Percentiles rank a stretch among this genome's conserved stretches.
These are phyloP conservation scores for Onygenales sp. DNA, from an alignment of 2,329 filamentous ascomycete genomes.

Conservation along the genomic window DNA sequence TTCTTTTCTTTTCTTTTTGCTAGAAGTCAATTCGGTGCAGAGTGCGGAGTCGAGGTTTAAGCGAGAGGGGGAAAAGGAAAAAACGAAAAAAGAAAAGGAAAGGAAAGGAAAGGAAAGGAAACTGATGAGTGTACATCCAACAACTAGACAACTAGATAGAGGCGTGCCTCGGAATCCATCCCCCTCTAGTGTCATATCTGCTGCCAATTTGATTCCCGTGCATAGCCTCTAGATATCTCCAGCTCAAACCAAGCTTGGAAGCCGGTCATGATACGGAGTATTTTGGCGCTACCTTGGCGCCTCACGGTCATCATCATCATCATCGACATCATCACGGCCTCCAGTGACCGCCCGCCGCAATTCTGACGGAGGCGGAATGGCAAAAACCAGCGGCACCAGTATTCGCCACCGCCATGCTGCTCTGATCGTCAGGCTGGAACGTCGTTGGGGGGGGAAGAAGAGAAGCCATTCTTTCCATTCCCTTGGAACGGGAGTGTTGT, in stretches of 20 bases:
- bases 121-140: constrained; percentile 3
- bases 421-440: neutral
- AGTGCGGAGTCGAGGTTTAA: neutral
- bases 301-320: too few species aligned
- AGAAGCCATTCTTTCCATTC: neutral
- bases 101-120: constrained; percentile 1
- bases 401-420: too few species aligned
- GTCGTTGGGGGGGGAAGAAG: neutral
- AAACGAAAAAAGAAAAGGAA: constrained; percentile 3
- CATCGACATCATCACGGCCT: too few species aligned
- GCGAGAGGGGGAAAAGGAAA: constrained; percentile 3
- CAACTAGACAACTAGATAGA: neutral
- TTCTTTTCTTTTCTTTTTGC: too few species aligned
- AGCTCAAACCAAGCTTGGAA: too few species aligned
- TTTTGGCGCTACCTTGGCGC: too few species aligned
- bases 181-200: constrained; percentile 7
- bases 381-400: too few species aligned
- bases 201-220: neutral
- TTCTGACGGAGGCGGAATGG: too few species aligned
- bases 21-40: too few species aligned
- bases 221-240: too few species aligned
- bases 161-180: neutral
- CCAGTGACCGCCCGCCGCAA: too few species aligned
- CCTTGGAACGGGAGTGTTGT: neutral
- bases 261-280: too few species aligned